Base-by-base conservation (phyloP, 805 yeast genomes). In the Myxozyma monticola region DNA sequence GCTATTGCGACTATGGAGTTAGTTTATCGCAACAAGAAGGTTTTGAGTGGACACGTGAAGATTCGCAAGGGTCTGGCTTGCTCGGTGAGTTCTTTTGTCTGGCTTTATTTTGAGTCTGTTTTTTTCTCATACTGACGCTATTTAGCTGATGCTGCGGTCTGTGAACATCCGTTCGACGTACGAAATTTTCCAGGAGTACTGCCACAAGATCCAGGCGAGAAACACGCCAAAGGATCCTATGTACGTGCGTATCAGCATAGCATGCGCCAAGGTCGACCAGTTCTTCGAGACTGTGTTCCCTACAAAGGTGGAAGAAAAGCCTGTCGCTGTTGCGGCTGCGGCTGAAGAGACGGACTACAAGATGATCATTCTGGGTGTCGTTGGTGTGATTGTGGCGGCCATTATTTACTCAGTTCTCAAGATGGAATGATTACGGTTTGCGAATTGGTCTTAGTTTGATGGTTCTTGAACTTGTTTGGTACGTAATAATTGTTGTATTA, bases 1-100 rank as follows among this genome's bases (percentile, higher is more conserved):
- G 96, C 98, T 31, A 85, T 93, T 67, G 97, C 99, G 14, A 88
- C 98, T 1, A 76, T 93, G 61, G 88, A 91, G 20, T 74, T 83
- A 45, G 85, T 93, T 29, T 90, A 85, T 76, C 82, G 85, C 65
- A 93, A 93, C 71, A 83, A 84, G 2, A 64, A 72, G 2, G 85
- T 91, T 2, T 79, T 91, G 64, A 76, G 81, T 38, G 67, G 69
- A 33, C 81, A 86, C 65, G 85, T 91, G 58, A 93, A 93, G 74
- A 85, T 93, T 67, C 79, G 97, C 70, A 88, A 88, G 71, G 96
- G 96, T 10, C 80, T 85, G 29, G 84, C 98, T 0, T 41, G 54
- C 43, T 17, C 36, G 34, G 53, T 49, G 34, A n/a, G 44, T 34
- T 20, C 14, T 14, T 22, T n/a, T 12, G 9, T 28, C 25, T 18